Evolutionary conservation across 2,329 filamentous ascomycete genomes (phyloP), one percentile per base, ranked within the genome.

Genomic region (Cladorrhinum sp.): DNA sequence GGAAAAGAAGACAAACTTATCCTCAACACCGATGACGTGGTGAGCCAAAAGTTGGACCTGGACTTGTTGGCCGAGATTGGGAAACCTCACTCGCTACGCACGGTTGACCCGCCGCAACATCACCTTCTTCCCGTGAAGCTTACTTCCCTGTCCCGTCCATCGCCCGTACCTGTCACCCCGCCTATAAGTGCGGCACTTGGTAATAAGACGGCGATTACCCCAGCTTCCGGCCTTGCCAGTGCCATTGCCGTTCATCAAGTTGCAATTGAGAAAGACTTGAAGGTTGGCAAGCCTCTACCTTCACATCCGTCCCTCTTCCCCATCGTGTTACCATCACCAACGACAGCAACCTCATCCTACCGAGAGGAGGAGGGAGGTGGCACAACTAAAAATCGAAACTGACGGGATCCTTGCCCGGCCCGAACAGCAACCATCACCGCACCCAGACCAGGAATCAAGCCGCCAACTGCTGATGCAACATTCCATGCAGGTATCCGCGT

Each of bases 371-470:
- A 26, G 36, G 20, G 53, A 77, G 64, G 69, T 70, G 51, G 77
- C 77, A 59, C 79, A 75, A 59, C 73, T 77, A 57, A 76, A 81
- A 62, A 76, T 74, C 39, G 80, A 83, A 65, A 79, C 76, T 33
- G 75, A 82, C 65, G 77, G 79, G 62, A 76, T 79, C 50, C 71
- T 80, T 50, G 76, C 77, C 23, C 79, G 82, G 64, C 79, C 82
- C 68, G 80, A 79, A 71, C 79, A 76, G 66, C 76, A 77, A 57
- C 49, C 78, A 82, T 64, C 73, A 82, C 64, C 73, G 80, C 21
- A 75, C 20, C 51, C 21, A 51, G 21, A 51, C 18, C 53, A 55
- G 30, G 39, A 36, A 30, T 23, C 54, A 46, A 57, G 26, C 24
- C 60, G 59, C 52, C 62, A 64, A 57, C 66, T 60, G 23, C 55